phyloP scores from a whole-genome alignment of 108 stramenopile genomes.

The Chaetoceros tenuissimus region DNA sequence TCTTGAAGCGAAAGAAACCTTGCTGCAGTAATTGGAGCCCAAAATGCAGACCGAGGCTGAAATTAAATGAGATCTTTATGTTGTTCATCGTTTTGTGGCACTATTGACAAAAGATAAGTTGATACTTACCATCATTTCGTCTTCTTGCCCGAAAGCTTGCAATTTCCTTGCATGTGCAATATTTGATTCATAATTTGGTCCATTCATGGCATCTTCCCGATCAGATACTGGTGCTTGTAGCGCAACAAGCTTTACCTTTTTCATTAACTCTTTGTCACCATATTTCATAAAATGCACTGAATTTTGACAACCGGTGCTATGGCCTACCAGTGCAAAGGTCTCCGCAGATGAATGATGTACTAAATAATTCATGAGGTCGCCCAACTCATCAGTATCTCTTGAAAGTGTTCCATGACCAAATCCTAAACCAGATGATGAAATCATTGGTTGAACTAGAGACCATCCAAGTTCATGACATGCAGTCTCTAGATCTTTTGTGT shows the following conservation, averaged over 20 bases:
- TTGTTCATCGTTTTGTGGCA: too few species aligned
- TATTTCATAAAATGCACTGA: conserved; percentile 71
- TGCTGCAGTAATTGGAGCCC: conserved; percentile 91
- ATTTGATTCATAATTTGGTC: conserved; percentile 20
- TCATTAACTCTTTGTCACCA: conserved; percentile 30
- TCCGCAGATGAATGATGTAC: conserved; percentile 38
- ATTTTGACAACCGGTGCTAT: conserved; percentile 93
- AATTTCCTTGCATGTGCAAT: conserved; percentile 42
- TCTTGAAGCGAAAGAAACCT: conserved; percentile 74
- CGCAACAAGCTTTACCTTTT: conserved; percentile 46
- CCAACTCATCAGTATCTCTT: conserved; percentile 54
- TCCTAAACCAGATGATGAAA: conserved; percentile 57
- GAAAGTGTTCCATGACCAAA: conserved; percentile 73
- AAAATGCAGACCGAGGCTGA: conserved; percentile 71
- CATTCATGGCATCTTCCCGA: conserved; percentile 51
- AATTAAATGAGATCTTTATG: too few species aligned
- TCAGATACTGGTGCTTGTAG: conserved; percentile 93
- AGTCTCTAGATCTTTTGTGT: conserved; percentile 46
- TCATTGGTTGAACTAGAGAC: conserved; percentile 73
- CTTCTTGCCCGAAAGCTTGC: conserved; percentile 24
- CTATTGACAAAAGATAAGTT: too few species aligned
- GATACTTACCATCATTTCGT: conserved; percentile 95
- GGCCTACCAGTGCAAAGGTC: conserved; percentile 76
- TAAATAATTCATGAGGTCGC: conserved; percentile 44
- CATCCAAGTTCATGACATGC: conserved; percentile 39